Base-by-base conservation (phyloP, 495 filamentous ascomycete genomes). In the Penicillium pancosmium region DNA sequence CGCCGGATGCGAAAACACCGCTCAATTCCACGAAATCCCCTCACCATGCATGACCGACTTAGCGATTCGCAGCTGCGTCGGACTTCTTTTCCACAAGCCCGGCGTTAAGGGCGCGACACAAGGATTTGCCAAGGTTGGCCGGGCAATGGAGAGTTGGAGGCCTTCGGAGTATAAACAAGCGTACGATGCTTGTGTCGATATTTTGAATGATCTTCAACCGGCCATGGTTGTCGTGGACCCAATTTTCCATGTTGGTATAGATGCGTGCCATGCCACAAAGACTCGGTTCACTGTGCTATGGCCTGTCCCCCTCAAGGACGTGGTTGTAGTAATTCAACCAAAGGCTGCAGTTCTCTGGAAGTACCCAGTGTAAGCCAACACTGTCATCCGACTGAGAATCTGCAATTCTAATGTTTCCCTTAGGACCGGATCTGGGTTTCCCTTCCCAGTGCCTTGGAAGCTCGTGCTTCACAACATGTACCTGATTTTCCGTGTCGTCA, bases 101-200 rank as follows among this genome's bases (percentile, higher is more conserved):
- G 77, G 77, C 0, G 60, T 76, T 10, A 50, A 61, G 10, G 78
- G 78, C 1, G 67, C 77, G 3, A 52, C 72, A 1, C 52, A 73
- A 7, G 73, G 73, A 5, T 79, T 76, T 54, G 52, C 68, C 56
- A 75, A 69, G 46, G 64, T 74, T 38, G 68, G 71, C 54, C 69
- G 64, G 38, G 66, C 67, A 38, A 65, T 77, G 57, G 59, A 74
- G 56, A 68, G 66, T 13, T 84, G 80, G 80, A 75, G 69, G 1
- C 78, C 75, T 2, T 66, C 70, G 0, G 81, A 83, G 52, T 84
- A 83, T 56, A 71, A 79, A 0, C 62, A 71, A n/a, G 75, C 80
- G 13, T 80, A 79, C 50, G 58, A 70, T 49, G 75, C 73, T 47
- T 75, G 76, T 43, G 27, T 80, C 5, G 73, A 74, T 21, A 79